Evolutionary conservation across 495 filamentous ascomycete genomes (phyloP), one percentile per base, ranked within the genome.

Genomic region (Xylaria castorea): DNA sequence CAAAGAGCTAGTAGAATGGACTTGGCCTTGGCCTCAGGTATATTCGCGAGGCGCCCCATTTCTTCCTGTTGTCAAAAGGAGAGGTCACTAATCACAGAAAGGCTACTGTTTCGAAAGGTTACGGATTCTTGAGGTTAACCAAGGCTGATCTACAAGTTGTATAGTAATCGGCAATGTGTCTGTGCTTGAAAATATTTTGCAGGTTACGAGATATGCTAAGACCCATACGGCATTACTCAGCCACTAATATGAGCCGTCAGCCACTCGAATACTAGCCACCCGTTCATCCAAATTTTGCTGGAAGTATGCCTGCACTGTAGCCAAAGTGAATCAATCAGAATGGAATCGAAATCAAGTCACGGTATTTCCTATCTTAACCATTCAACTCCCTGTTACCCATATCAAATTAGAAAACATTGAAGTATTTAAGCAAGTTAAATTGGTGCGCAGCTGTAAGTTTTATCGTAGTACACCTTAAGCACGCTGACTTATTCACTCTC

Each of bases 1-100:
- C 58, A 61, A 14, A 61, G 58, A 22, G 32, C 58, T 38, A 61
- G 20, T 38, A 61, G 34, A 20, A 61, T 61, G 32, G 58, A 8
- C 8, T 61, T 61, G 18, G 58, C 58, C 32, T 38, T n/a, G 34
- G 32, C 20, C 6, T 61, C 58, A n/a, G 34, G 7, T 5, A 38
- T 61, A 8, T 40, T 61, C 18, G 2, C 12, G 8, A 61, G 30
- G 20, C 58, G 58, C 58, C n/a, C 18, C 58, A 61, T 60, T 60
- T n/a, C 7, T 36, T 1, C 20, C 30, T n/a, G 1, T 5, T n/a
- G 57, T 30, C 20, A 11, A 3, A 38, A 38, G 36, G 9, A 11
- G 14, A n/a, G 7, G 36, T n/a, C 3, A 14, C 8, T 60, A 1
- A 20, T 18, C 16, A 20, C 32, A 9, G 1, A 36, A 36, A 36